Evolutionary conservation across 306 rosid species (phyloP), one percentile per base, ranked within the genome.

Genomic region (Carpinus fangiana): DNA sequence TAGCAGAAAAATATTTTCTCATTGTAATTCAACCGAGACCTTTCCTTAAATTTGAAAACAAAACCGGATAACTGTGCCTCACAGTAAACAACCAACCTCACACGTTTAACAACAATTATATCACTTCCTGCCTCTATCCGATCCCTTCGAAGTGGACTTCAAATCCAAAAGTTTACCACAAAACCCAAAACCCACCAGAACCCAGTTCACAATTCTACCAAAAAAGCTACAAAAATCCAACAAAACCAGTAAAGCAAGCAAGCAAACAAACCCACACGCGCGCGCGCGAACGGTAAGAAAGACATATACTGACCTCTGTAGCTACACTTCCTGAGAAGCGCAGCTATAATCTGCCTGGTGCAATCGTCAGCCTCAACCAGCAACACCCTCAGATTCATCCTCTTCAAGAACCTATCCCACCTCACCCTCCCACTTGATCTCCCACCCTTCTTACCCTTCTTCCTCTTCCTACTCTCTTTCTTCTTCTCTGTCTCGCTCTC

Each of bases 281-380:
- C 45, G 45, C 8, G 7, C 45, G 45, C 1, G 1, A 43, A 60
- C 47, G 13, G 0, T 13, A 28, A 8, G 43, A 20, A 21, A 53
- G 1, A 51, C n/a, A 14, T 23, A 65, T 38, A 71, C 83, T 7
- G 5, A 96, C 99, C 99, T 91, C 84, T 91, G 82, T 93, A 96
- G 82, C 88, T 83, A 77, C 98, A 96, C 88, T 96, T 96, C 73
- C 98, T 88, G 21, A 96, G 98, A 82, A 96, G 97, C 26, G 98
- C 97, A 11, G 93, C 79, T 11, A 96, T 89, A 82, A 96, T 91
- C 85, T 96, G 99, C 50, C 99, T 86, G 4, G 99, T 96, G 57
- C 94, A 96, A 43, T 96, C 99, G 79, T 96, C 99, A 4, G 99
- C 90, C 81, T 96, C 99, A 43, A 91, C 97, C 75, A 96, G 82